phyloP scores from a whole-genome alignment of 805 yeast genomes.

The Kregervanrija delftensis region DNA sequence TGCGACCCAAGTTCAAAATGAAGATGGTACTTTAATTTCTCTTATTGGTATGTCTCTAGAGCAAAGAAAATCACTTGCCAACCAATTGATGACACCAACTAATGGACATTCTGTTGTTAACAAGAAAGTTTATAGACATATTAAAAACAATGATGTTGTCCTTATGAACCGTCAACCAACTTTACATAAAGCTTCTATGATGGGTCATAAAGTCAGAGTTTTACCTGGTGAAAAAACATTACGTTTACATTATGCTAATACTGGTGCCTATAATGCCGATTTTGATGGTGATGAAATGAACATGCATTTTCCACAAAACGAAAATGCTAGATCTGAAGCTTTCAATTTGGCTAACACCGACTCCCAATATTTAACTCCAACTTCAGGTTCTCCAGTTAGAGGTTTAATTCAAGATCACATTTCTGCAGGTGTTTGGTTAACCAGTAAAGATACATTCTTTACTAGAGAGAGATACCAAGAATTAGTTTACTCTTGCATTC shows the following conservation, averaged over 20 bases:
- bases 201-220: constrained; percentile 98
- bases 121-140: constrained; percentile 92
- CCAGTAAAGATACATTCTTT: constrained; percentile 87
- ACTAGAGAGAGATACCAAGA: constrained; percentile 91
- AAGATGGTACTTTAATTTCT: constrained; percentile 81
- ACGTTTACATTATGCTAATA: constrained; percentile 95
- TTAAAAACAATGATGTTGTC: constrained; percentile 90
- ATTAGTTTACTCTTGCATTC: constrained; percentile 83
- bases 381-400: constrained; percentile 97
- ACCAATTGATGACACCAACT: constrained; percentile 85
- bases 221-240: constrained; percentile 96
- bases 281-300: constrained; percentile 99
- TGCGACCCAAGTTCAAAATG: constrained; percentile 92
- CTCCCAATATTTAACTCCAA: constrained; percentile 95
- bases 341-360: constrained; percentile 92
- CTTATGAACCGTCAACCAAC: constrained; percentile 99
- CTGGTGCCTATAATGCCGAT: constrained; percentile 98
- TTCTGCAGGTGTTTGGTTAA: constrained; percentile 98
- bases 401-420: constrained; percentile 99
- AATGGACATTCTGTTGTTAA: constrained; percentile 57
- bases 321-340: constrained; percentile 95
- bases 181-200: constrained; percentile 98
- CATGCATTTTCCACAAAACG: constrained; percentile 98
- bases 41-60: constrained; percentile 85
- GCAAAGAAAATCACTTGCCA: constrained; percentile 92